Evolutionary conservation across 495 filamentous ascomycete genomes (phyloP).

Genomic region (Hypoxylon rickii): DNA sequence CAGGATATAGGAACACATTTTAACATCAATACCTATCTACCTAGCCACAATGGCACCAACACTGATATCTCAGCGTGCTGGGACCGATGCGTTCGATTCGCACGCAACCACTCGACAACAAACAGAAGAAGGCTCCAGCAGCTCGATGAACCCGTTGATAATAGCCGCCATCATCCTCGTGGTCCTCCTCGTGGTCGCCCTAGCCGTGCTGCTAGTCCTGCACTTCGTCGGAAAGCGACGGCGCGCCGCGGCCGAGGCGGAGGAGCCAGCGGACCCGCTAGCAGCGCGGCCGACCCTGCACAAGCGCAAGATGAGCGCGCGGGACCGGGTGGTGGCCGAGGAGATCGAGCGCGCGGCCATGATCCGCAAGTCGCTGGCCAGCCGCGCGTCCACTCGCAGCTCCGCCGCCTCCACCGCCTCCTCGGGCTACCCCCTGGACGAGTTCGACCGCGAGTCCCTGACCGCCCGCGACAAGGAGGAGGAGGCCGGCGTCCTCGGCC

Average conservation of each 20-base stretch:
- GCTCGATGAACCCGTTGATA: slow-evolving; percentile 35
- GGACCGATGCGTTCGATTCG: slow-evolving; percentile 10
- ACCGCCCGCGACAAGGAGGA: slow-evolving; percentile 39
- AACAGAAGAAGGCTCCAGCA: background rate
- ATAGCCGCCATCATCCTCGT: slow-evolving; percentile 39
- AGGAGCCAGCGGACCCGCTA: no score
- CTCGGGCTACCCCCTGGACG: slow-evolving; percentile 2
- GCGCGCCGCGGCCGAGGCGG: slow-evolving; percentile 12
- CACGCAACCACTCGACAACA: slow-evolving; percentile 1
- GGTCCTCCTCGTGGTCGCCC: slow-evolving; percentile 28
- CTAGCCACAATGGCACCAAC: slow-evolving; percentile 22
- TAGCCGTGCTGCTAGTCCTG: slow-evolving; percentile 31
- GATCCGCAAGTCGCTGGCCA: slow-evolving; percentile 54
- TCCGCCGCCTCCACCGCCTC: background rate
- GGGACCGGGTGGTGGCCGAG: slow-evolving; percentile 37
- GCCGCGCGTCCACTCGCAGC: slow-evolving; percentile 37
- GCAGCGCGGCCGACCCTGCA: no score
- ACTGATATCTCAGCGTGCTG: slow-evolving; percentile 8
- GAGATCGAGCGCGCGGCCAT: slow-evolving; percentile 47
- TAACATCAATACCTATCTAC: background rate
- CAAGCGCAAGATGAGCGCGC: slow-evolving; percentile 34
- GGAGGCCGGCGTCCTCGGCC: slow-evolving; percentile 36
- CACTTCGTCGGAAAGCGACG: slow-evolving; percentile 32
- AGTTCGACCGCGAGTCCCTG: slow-evolving; percentile 15
- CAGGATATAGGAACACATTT: background rate